phyloP scores from a whole-genome alignment of 495 filamentous ascomycete species.

The Penicillium desertorum region DNA sequence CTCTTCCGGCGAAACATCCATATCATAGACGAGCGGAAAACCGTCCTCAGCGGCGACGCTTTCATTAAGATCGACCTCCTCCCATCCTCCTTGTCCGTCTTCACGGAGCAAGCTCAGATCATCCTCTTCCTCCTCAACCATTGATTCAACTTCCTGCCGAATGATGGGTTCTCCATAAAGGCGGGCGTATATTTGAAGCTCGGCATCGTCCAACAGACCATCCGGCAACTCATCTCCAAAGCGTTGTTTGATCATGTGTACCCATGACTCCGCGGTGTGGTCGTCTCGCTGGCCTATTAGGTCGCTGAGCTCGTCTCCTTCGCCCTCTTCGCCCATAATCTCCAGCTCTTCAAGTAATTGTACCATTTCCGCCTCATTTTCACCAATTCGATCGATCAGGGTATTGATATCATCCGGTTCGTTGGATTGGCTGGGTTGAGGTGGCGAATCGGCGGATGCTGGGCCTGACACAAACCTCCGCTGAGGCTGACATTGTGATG shows the following conservation, averaged over 20 bases:
- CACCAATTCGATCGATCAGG: constrained; percentile 41
- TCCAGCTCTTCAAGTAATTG: constrained; percentile 39
- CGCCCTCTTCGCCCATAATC: constrained; percentile 28
- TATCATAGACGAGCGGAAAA: constrained; percentile 40
- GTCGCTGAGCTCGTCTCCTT: constrained; percentile 24
- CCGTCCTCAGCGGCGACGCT: constrained; percentile 26
- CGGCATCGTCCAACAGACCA: constrained; percentile 65
- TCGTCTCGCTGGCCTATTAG: constrained; percentile 32
- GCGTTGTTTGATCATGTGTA: constrained; percentile 64
- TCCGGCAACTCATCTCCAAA: constrained; percentile 79
- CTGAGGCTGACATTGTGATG: constrained; percentile 11
- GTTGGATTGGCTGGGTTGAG: constrained; percentile 15
- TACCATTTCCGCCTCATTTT: constrained; percentile 37
- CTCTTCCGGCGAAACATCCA: constrained; percentile 33
- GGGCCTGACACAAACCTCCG: constrained; percentile 31
- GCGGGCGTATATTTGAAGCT: constrained; percentile 73
- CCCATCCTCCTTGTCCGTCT: constrained; percentile 57
- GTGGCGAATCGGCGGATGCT: constrained; percentile 18
- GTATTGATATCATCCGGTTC: constrained; percentile 34
- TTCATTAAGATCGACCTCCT: constrained; percentile 57
- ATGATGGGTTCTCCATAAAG: constrained; percentile 70
- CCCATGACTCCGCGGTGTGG: constrained; percentile 59
- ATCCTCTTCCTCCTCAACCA: constrained; percentile 36
- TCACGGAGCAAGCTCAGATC: constrained; percentile 52
- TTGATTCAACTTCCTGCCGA: constrained; percentile 36